Percentiles rank a stretch among this genome's conserved stretches.
Conservation (phyloP, 306 rosid genomes). For the Quercus cerris region DNA sequence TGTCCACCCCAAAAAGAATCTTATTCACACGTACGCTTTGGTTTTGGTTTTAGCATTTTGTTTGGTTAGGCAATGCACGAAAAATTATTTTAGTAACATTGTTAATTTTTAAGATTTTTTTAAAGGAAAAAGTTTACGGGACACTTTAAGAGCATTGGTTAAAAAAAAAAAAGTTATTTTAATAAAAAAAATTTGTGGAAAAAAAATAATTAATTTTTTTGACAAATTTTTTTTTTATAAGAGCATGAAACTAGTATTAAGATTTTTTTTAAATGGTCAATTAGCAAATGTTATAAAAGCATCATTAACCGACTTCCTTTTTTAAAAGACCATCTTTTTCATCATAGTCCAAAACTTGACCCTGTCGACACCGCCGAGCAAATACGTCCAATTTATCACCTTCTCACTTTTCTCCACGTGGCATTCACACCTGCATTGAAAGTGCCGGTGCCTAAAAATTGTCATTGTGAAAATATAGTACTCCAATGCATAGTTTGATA, state of each 20-base stretch:
- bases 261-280: fast-evolving
- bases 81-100: background rate
- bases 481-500: no score
- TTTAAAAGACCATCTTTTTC: constrained; percentile 22
- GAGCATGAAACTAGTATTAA: no score
- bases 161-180: no score
- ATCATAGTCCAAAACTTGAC: constrained; percentile 53
- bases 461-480: constrained; percentile 16
- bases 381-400: constrained; percentile 43
- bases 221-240: no score
- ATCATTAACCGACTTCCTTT: no score
- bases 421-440: constrained; percentile 30
- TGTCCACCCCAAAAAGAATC: constrained; percentile 49
- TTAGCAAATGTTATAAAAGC: no score
- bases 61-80: background rate
- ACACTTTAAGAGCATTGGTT: no score
- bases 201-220: no score
- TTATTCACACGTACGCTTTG: constrained; percentile 40
- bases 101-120: background rate
- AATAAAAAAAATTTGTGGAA: no score
- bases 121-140: no score
- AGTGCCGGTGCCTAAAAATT: constrained; percentile 48
- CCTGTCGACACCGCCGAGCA: constrained; percentile 67
- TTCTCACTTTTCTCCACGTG: constrained; percentile 75
- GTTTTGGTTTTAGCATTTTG: background rate